phyloP scores from a whole-genome alignment of 805 yeast species.

The Ogataea siamensis region DNA sequence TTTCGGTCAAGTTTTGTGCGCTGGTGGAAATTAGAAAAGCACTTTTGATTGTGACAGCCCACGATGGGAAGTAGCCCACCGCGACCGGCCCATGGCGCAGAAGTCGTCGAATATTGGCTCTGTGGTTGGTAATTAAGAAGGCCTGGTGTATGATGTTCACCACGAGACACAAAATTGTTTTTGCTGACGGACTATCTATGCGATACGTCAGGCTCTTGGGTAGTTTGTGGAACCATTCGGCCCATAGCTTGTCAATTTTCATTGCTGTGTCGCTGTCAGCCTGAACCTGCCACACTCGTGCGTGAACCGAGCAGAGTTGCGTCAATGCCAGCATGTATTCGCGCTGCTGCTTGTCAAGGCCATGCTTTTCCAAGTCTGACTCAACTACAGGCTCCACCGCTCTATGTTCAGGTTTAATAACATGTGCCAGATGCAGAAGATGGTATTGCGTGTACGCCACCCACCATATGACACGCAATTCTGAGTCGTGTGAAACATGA shows the following conservation, averaged over 20 bases:
- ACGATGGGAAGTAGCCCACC: constrained; percentile 15
- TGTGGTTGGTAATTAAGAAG: constrained; percentile 61
- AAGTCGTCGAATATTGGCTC: constrained; percentile 53
- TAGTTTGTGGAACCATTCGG: constrained; percentile 65
- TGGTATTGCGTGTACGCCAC: constrained; percentile 41
- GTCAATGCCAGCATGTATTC: constrained; percentile 8
- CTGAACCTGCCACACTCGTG: constrained; percentile 9
- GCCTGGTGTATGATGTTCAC: constrained; percentile 68
- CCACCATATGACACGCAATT: constrained; percentile 61
- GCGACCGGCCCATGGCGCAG: neutral
- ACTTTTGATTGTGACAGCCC: constrained; percentile 12
- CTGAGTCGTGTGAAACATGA: constrained; percentile 42
- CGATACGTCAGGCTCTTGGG: constrained; percentile 59
- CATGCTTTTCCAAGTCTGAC: constrained; percentile 11
- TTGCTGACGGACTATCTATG: constrained; percentile 37
- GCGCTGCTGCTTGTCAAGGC: constrained; percentile 12
- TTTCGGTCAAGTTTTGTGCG: constrained; percentile 4
- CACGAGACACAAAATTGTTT: constrained; percentile 49
- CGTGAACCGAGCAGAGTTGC: constrained; percentile 6
- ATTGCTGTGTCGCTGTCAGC: constrained; percentile 6
- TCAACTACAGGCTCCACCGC: constrained; percentile 4
- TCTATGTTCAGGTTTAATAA: constrained; percentile 1
- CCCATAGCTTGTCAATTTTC: constrained; percentile 58
- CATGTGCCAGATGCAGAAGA: constrained; percentile 8
- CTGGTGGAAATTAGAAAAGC: constrained; percentile 9